A percentile compares a stretch with the other conserved stretches of the same genome.
These are phyloP conservation scores for Rhododendron henanense DNA, from an alignment of 148 eudicot species.

Conservation along the genomic window DNA sequence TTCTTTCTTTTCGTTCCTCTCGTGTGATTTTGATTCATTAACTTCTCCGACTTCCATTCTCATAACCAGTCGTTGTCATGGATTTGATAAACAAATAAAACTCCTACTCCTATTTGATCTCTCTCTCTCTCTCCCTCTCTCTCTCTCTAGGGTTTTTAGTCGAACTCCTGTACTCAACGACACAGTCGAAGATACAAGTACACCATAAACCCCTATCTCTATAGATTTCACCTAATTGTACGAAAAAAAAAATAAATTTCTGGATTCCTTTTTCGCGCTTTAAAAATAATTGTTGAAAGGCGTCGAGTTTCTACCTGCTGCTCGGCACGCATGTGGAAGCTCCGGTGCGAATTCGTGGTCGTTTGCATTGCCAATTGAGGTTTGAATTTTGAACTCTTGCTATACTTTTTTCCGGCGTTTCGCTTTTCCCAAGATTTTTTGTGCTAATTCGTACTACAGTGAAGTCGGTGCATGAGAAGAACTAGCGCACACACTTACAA, in stretches of 20 bases:
- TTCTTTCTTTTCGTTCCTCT: background rate
- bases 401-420: background rate
- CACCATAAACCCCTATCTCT: background rate
- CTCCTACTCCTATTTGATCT: background rate
- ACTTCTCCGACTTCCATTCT: conserved; percentile 10
- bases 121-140: background rate
- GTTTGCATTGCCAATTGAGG: conserved; percentile 8
- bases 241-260: background rate
- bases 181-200: background rate
- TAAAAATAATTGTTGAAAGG: background rate
- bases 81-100: background rate
- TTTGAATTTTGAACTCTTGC: conserved; percentile 7
- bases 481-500: background rate
- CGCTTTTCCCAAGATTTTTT: background rate
- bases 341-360: background rate
- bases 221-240: background rate
- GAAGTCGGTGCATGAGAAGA: background rate
- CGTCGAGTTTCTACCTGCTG: background rate
- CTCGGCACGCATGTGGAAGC: background rate
- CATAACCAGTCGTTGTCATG: conserved; percentile 6
- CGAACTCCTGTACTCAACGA: background rate
- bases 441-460: background rate
- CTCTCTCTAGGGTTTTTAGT: conserved; percentile 12
- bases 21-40: background rate
- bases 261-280: background rate